Evolutionary conservation across 2,329 filamentous ascomycete species (phyloP).

Genomic region (Penicillium digitatum): DNA sequence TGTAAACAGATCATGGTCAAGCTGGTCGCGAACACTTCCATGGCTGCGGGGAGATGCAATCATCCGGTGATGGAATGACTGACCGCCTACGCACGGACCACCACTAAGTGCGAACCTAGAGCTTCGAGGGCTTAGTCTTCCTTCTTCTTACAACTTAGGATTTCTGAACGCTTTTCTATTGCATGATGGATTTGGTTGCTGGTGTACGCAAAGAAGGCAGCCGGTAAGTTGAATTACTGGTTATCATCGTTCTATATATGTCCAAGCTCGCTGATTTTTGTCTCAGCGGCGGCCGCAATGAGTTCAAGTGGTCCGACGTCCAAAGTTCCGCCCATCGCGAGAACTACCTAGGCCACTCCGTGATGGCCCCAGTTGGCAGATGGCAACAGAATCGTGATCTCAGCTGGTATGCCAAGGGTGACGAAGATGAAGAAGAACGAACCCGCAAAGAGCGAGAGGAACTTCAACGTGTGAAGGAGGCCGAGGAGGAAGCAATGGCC

Average conservation of each 20-base stretch:
- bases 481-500: slow-evolving; percentile 87
- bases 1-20: slow-evolving; percentile 18
- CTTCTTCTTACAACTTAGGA: neutral
- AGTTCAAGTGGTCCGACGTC: slow-evolving; percentile 97
- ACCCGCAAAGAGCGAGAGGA: slow-evolving; percentile 64
- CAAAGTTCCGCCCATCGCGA: slow-evolving; percentile 82
- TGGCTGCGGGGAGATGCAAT: slow-evolving; percentile 17
- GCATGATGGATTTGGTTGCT: slow-evolving; percentile 82
- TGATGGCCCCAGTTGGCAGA: slow-evolving; percentile 87
- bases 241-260: neutral
- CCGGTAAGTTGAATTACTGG: slow-evolving; percentile 49
- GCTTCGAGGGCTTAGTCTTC: neutral
- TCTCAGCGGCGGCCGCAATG: slow-evolving; percentile 71
- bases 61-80: slow-evolving; percentile 14
- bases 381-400: slow-evolving; percentile 79
- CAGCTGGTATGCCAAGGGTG: slow-evolving; percentile 60
- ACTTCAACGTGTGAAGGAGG: slow-evolving; percentile 77
- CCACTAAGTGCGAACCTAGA: neutral
- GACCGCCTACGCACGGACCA: slow-evolving; percentile 4
- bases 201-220: slow-evolving; percentile 85
- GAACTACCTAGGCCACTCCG: slow-evolving; percentile 81
- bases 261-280: slow-evolving; percentile 9
- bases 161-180: neutral
- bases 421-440: slow-evolving; percentile 48
- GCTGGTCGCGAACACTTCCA: slow-evolving; percentile 4